A percentile compares a stretch with the other conserved stretches of the same genome.
These are phyloP conservation scores for Cladophialophora psammophila DNA, from an alignment of 2,329 filamentous ascomycete species.

Conservation along the genomic window DNA sequence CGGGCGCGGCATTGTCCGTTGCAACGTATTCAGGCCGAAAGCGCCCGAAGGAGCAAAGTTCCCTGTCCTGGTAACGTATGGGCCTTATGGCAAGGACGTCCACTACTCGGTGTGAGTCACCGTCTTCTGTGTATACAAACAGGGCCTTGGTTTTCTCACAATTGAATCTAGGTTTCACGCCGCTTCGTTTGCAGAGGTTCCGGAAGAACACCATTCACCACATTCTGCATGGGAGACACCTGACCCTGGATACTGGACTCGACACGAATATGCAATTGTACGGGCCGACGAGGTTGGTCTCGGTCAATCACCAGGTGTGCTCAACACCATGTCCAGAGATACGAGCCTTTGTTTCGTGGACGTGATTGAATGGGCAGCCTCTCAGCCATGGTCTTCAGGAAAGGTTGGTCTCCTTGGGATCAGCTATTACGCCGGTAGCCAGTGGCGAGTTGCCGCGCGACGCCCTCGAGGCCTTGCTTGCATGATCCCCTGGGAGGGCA, in stretches of 20 bases:
- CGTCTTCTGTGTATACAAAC: not conserved
- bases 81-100: slow-evolving; percentile 77
- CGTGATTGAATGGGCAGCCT: slow-evolving; percentile 61
- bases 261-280: slow-evolving; percentile 63
- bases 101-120: slow-evolving; percentile 54
- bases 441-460: slow-evolving; percentile 63
- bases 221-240: slow-evolving; percentile 68
- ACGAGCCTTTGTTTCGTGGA: slow-evolving; percentile 62
- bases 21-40: slow-evolving; percentile 59
- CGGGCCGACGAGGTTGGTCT: slow-evolving; percentile 62
- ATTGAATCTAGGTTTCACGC: slow-evolving; percentile 51
- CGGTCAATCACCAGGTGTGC: slow-evolving; percentile 60
- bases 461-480: slow-evolving; percentile 59
- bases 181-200: slow-evolving; percentile 59
- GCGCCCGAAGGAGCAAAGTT: slow-evolving; percentile 55
- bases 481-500: slow-evolving; percentile 65
- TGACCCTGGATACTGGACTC: slow-evolving; percentile 65
- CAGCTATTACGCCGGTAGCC: slow-evolving; percentile 61
- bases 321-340: slow-evolving; percentile 63
- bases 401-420: slow-evolving; percentile 62
- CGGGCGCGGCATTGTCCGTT: slow-evolving; percentile 53
- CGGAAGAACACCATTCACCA: slow-evolving; percentile 60
- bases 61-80: slow-evolving; percentile 74
- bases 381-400: slow-evolving; percentile 59
- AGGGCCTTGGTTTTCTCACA: not conserved